Conservation (phyloP, 257 asterid species). For the Leptodermis oblonga region DNA sequence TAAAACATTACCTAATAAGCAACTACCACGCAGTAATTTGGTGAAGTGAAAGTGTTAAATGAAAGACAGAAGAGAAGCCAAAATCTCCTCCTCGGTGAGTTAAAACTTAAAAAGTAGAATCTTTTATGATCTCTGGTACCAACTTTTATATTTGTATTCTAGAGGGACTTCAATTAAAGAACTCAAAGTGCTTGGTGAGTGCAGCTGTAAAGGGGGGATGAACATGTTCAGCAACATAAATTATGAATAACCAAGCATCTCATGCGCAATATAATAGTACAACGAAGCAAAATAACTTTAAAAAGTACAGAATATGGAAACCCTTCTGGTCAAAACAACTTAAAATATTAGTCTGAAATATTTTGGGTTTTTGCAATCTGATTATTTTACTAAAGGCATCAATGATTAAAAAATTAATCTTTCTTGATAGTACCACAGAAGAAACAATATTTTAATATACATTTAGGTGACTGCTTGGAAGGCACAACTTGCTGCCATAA, state of each 20-base stretch:
- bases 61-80: conserved; percentile 18
- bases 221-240: conserved; percentile 30
- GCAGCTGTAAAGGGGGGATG: conserved; percentile 38
- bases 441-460: conserved; percentile 16
- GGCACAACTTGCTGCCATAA: conserved; percentile 20
- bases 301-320: conserved; percentile 19
- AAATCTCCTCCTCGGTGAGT: conserved; percentile 14
- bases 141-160: conserved; percentile 8
- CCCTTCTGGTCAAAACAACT: conserved; percentile 28
- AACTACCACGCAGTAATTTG: conserved; percentile 15
- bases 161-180: conserved; percentile 14
- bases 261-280: conserved; percentile 31
- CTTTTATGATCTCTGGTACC: not conserved
- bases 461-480: conserved; percentile 25
- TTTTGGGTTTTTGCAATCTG: conserved; percentile 15
- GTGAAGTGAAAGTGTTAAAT: conserved; percentile 9
- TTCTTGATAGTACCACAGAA: conserved; percentile 21
- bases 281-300: conserved; percentile 20
- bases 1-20: conserved; percentile 23
- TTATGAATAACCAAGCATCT: conserved; percentile 23
- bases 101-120: conserved; percentile 15
- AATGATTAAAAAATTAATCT: conserved; percentile 14
- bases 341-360: conserved; percentile 11
- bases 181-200: conserved; percentile 25
- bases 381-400: conserved; percentile 17